Evolutionary conservation across 208 protist species (phyloP), one percentile per base, ranked within the genome.

Genomic region (Acanthamoeba sp.): DNA sequence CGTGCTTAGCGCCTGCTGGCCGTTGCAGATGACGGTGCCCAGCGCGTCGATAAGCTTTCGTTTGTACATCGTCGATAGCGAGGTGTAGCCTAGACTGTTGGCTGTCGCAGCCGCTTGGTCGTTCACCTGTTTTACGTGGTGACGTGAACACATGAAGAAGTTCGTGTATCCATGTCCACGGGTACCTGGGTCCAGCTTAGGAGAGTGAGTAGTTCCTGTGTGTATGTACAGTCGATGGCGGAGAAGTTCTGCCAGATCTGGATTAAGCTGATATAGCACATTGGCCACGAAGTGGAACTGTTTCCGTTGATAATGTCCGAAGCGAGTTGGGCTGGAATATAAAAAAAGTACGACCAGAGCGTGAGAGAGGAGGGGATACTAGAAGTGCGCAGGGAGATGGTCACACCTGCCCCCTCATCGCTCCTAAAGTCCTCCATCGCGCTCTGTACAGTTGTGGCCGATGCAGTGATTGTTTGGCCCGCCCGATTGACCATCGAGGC

Each of bases 51-150:
- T 90, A 29, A 90, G 40, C 40, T n/a, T 18, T 18, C 57, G 9
- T 16, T 66, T 48, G 48, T 90, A 90, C 52, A 66, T 57, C 5
- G 29, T 66, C 2, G 57, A 66, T 0, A 90, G 82, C n/a, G 82
- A 66, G 38, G 40, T 45, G 36, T 90, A 90, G 42, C 82, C 82
- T 7, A 90, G 50, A 0, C 6, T 64, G n/a, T 55, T 90, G 3
- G 82, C 82, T 12, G 57, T 42, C 24, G 82, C n/a, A 1, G 82
- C 40, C 22, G 82, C 82, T 18, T 90, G 42, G 20, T 90, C 82
- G 82, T 90, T 90, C 38, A 90, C 52, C 69, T 78, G 69, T 42
- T n/a, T n/a, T n/a, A n/a, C n/a, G n/a, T n/a, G n/a, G n/a, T n/a
- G 5, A 24, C 27, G 7, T 20, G 34, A 78, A 2, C 18, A 76